Evolutionary conservation across 148 eudicot genomes (phyloP).

Genomic region (Rhododendron henanense): DNA sequence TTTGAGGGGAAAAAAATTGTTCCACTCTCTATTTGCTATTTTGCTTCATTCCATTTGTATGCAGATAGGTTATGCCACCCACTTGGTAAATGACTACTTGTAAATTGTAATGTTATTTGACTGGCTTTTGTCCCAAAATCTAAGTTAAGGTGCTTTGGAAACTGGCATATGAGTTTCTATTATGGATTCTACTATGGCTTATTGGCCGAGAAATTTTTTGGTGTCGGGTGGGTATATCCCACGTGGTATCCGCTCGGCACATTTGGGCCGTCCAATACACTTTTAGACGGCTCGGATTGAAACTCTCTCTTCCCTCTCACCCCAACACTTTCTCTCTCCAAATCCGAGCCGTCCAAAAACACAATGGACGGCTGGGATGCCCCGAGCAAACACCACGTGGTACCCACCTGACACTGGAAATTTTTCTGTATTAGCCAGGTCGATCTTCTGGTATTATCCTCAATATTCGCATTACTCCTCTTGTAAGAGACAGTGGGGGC

Average conservation of each 20-base stretch:
- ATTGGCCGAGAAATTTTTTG: background rate
- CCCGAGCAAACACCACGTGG: too few species aligned
- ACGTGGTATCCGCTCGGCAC: too few species aligned
- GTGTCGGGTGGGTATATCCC: too few species aligned
- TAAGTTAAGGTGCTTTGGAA: background rate
- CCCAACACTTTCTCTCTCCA: too few species aligned
- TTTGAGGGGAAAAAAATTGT: too few species aligned
- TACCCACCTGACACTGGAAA: too few species aligned
- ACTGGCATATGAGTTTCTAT: background rate
- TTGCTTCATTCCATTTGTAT: background rate
- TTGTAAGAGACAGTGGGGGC: background rate
- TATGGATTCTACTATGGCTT: background rate
- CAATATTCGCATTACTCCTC: background rate
- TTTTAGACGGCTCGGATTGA: too few species aligned
- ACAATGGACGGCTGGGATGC: too few species aligned
- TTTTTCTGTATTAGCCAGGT: background rate
- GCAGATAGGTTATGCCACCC: background rate
- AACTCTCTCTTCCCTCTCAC: too few species aligned
- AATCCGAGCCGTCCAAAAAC: too few species aligned
- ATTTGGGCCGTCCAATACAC: too few species aligned
- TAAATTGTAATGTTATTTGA: background rate
- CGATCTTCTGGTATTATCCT: background rate
- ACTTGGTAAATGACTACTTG: background rate
- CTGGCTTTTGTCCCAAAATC: background rate
- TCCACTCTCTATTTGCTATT: background rate